Evolutionary conservation across 768 basidiomycete species (phyloP).

Genomic region (Amanita exitialis): DNA sequence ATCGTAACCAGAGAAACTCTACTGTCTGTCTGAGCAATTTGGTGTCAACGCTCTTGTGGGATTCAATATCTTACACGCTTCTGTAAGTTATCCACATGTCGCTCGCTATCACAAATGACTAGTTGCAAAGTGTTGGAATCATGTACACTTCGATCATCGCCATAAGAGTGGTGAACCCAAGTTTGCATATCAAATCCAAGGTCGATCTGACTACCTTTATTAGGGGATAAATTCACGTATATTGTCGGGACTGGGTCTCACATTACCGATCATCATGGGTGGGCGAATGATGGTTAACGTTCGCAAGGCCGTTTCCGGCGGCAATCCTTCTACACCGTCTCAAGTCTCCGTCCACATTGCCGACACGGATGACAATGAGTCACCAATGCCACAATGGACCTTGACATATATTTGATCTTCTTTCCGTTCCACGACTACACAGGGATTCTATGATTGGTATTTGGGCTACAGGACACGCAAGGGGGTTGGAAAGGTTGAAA

Average conservation of each 20-base stretch:
- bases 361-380: too few species aligned
- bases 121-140: background rate
- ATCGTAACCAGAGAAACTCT: background rate
- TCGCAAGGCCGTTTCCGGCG: background rate
- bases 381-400: too few species aligned
- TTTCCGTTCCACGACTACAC: too few species aligned
- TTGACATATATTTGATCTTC: too few species aligned
- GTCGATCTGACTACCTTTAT: too few species aligned
- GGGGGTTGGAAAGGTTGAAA: too few species aligned
- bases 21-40: background rate
- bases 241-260: background rate
- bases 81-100: background rate
- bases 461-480: too few species aligned
- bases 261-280: background rate
- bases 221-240: background rate
- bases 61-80: background rate
- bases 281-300: background rate
- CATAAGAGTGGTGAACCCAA: background rate
- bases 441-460: too few species aligned
- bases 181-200: too few species aligned
- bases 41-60: background rate
- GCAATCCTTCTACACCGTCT: background rate
- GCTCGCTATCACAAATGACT: background rate
- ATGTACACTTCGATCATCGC: background rate
- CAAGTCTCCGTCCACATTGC: background rate